phyloP scores from a whole-genome alignment of 345 rosid species.

The Moringa oleifera region DNA sequence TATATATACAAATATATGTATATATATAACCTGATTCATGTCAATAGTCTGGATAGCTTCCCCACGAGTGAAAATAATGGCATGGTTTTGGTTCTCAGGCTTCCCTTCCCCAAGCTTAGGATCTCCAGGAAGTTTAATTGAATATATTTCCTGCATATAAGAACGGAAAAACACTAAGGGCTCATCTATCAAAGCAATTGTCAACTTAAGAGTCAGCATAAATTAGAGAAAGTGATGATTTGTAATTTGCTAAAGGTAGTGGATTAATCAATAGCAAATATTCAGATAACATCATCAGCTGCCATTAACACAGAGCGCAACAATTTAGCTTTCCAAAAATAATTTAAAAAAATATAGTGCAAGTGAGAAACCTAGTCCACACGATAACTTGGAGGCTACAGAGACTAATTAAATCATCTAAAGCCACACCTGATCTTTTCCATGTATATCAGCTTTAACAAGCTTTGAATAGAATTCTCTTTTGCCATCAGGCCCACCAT shows the following conservation, averaged over 20 bases:
- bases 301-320: not conserved
- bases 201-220: not conserved
- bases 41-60: constrained; percentile 98
- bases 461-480: constrained; percentile 82
- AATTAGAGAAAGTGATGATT: not conserved
- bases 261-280: not conserved
- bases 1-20: too few relatives aligned
- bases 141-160: constrained; percentile 67
- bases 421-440: constrained; percentile 89
- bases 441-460: constrained; percentile 94
- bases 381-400: constrained; percentile 1
- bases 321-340: not conserved
- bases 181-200: not conserved
- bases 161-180: not conserved
- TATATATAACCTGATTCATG: constrained; percentile 84
- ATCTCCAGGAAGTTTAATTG: constrained; percentile 93
- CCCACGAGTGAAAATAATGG: constrained; percentile 91
- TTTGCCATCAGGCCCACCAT: constrained; percentile 44
- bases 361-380: not conserved
- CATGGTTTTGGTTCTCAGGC: constrained; percentile 99
- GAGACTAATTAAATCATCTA: constrained; percentile 3
- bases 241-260: constrained; percentile 5
- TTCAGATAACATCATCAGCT: not conserved
- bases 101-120: constrained; percentile 99
- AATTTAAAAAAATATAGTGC: not conserved